Evolutionary conservation across 805 yeast species (phyloP).

Genomic region (Scheffersomyces spartinae): DNA sequence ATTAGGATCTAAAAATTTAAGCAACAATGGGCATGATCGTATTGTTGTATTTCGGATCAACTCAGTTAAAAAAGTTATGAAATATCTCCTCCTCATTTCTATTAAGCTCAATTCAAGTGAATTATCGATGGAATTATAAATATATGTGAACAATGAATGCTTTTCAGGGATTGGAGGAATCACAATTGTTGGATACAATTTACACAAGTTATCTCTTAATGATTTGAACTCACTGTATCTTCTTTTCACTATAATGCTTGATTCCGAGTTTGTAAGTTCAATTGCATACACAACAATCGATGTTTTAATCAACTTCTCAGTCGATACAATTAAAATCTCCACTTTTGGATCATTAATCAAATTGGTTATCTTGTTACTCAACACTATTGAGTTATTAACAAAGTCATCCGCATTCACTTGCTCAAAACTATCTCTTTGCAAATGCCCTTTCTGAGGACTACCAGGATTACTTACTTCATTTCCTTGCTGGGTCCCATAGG

Average conservation of each 20-base stretch:
- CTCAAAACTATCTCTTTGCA: too few relatives aligned
- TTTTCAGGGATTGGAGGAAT: conserved; percentile 36
- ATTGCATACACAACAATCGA: too few relatives aligned
- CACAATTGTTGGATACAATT: conserved; percentile 27
- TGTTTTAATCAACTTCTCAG: too few relatives aligned
- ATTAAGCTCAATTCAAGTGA: conserved; percentile 26
- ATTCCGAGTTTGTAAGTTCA: too few relatives aligned
- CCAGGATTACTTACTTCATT: too few relatives aligned
- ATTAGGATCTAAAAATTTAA: conserved; percentile 40
- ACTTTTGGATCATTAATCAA: too few relatives aligned
- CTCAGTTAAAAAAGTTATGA: conserved; percentile 32
- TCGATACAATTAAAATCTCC: too few relatives aligned
- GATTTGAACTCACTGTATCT: conserved; percentile 34
- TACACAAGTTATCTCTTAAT: conserved; percentile 23
- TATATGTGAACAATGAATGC: conserved; percentile 33
- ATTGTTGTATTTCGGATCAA: conserved; percentile 23
- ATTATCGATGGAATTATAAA: conserved; percentile 27
- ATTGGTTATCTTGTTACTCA: too few relatives aligned
- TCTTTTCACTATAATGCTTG: conserved; percentile 24
- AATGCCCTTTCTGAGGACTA: too few relatives aligned
- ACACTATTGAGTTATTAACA: conserved; percentile 16
- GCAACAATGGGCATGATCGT: conserved; percentile 24
- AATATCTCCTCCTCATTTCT: conserved; percentile 36
- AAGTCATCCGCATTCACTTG: too few relatives aligned
- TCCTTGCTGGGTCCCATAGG: too few relatives aligned